These are phyloP conservation scores for Phoma sp. DNA, from an alignment of 2,329 filamentous ascomycete species.

Conservation along the genomic window DNA sequence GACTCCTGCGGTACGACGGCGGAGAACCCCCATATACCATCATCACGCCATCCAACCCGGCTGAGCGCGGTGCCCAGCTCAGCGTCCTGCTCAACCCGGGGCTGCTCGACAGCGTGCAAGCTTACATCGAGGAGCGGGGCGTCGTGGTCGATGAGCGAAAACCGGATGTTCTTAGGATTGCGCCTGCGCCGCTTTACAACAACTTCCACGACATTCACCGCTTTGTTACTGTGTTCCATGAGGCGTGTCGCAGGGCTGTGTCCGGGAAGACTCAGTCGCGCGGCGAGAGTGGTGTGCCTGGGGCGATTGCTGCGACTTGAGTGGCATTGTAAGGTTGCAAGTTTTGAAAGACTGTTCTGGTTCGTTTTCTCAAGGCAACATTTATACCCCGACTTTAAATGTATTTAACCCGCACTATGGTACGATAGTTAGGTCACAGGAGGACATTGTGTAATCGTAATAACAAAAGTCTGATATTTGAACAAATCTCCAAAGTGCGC, in stretches of 20 bases:
- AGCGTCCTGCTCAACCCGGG: conserved; percentile 74
- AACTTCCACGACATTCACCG: conserved; percentile 72
- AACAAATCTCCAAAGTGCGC: background rate
- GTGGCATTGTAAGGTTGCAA: background rate
- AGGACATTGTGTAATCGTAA: background rate
- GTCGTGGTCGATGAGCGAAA: conserved; percentile 84
- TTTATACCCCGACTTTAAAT: conserved; percentile 17
- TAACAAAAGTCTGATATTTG: background rate
- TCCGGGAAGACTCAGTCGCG: background rate
- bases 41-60: conserved; percentile 73
- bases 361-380: conserved; percentile 12
- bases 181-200: conserved; percentile 85
- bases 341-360: background rate
- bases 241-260: conserved; percentile 53
- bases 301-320: conserved; percentile 21
- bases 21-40: conserved; percentile 52
- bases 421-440: background rate
- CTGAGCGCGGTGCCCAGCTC: conserved; percentile 77
- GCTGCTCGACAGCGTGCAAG: conserved; percentile 71
- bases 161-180: conserved; percentile 83
- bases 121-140: conserved; percentile 68
- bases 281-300: conserved; percentile 3
- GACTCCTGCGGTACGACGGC: conserved; percentile 30
- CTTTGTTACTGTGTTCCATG: conserved; percentile 55
- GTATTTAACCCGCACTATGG: background rate